Evolutionary conservation across 2,329 filamentous ascomycete genomes (phyloP).

Genomic region (Paracorniculantispora psalliotae): DNA sequence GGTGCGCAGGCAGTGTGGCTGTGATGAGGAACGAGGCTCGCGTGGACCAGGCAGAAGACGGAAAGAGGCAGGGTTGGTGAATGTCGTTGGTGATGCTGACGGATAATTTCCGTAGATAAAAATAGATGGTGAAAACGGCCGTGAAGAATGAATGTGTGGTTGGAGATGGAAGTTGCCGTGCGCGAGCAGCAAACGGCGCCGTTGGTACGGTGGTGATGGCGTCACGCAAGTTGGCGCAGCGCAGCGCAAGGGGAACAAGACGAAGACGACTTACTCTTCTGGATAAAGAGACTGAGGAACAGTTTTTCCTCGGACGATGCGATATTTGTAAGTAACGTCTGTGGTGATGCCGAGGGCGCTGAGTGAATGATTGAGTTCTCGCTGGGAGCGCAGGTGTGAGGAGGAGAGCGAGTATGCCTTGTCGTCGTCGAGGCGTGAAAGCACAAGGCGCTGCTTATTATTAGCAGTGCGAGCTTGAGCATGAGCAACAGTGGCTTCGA

Average conservation of each 20-base stretch:
- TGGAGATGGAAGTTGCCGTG: not conserved
- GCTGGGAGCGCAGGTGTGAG: constrained; percentile 7
- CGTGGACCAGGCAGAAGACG: not conserved
- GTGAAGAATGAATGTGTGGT: too few species aligned
- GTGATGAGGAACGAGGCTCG: not conserved
- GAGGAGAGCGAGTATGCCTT: constrained; percentile 2
- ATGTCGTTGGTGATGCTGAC: not conserved
- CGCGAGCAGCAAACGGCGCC: not conserved
- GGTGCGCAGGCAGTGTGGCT: not conserved
- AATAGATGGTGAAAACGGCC: too few species aligned
- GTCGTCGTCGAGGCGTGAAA: not conserved
- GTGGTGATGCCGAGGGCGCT: constrained; percentile 25
- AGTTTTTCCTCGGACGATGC: constrained; percentile 28
- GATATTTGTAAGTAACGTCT: constrained; percentile 25
- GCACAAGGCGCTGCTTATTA: not conserved
- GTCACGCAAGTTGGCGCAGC: not conserved
- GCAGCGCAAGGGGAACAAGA: not conserved
- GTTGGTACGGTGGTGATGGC: not conserved
- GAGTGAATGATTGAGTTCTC: constrained; percentile 23
- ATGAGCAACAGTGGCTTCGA: not conserved
- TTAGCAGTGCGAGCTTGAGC: not conserved
- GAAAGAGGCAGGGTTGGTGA: not conserved
- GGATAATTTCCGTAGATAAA: not conserved
- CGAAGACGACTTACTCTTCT: constrained; percentile 14
- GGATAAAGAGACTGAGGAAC: constrained; percentile 23